Conservation (phyloP, 768 basidiomycete genomes). For the Collybia sordida region DNA sequence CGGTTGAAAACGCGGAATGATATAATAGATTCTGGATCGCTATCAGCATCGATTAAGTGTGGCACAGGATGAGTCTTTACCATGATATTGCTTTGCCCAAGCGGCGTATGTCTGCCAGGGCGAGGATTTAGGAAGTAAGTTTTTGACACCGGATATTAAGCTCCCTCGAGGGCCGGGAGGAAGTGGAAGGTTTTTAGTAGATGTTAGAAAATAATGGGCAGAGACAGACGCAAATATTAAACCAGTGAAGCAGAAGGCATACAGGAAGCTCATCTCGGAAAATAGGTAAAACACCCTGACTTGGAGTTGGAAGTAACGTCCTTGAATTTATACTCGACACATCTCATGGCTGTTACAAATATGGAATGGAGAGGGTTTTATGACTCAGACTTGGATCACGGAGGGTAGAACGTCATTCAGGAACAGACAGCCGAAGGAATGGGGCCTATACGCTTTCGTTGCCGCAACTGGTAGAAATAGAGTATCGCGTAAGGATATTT, state of each 20-base stretch:
- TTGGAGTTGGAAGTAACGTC: not conserved
- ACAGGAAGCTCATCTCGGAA: conserved; percentile 5
- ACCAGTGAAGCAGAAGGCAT: conserved; percentile 2
- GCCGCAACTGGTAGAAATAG: too few relatives aligned
- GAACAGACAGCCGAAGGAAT: too few relatives aligned
- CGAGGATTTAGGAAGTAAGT: conserved; percentile 17
- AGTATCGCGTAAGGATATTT: too few relatives aligned
- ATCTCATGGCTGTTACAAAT: not conserved
- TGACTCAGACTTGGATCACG: not conserved
- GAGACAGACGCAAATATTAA: conserved; percentile 3
- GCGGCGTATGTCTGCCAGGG: conserved; percentile 26
- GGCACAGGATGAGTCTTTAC: conserved; percentile 9
- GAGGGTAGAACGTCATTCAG: too few relatives aligned
- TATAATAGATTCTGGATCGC: conserved; percentile 40
- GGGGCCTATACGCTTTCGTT: too few relatives aligned
- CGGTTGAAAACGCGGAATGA: conserved; percentile 45
- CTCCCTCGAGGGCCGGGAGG: conserved; percentile 26
- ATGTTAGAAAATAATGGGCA: not conserved
- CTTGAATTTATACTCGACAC: not conserved
- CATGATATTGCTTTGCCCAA: conserved; percentile 21
- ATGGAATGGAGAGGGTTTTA: not conserved
- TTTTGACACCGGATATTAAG: conserved; percentile 21
- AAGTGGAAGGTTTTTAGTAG: conserved; percentile 12
- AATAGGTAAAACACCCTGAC: not conserved
- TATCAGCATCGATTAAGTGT: not conserved